These are phyloP conservation scores for Pichia sp. DNA, from an alignment of 1,139 yeast species.

Conservation along the genomic window DNA sequence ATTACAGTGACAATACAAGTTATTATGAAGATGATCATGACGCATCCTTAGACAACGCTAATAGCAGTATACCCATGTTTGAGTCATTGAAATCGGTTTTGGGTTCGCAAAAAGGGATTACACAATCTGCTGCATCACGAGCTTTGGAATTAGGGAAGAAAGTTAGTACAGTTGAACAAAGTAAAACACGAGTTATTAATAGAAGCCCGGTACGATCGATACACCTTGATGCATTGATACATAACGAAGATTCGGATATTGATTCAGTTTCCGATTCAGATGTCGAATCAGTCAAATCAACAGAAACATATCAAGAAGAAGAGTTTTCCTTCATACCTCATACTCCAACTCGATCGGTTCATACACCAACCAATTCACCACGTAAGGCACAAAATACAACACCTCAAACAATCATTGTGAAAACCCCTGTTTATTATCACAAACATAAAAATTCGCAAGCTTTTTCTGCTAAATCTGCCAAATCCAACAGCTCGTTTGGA, in stretches of 20 bases:
- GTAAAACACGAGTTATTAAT: slow-evolving; percentile 9
- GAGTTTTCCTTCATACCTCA: slow-evolving; percentile 5
- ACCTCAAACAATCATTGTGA: too few species aligned
- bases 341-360: slow-evolving; percentile 12
- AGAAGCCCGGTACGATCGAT: slow-evolving; percentile 14
- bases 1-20: background rate
- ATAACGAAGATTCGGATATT: slow-evolving; percentile 5
- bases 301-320: background rate
- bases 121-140: slow-evolving; percentile 16
- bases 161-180: slow-evolving; percentile 15
- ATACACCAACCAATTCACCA: slow-evolving; percentile 16
- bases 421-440: background rate
- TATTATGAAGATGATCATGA: background rate
- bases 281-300: background rate
- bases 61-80: slow-evolving; percentile 7
- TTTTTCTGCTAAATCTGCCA: slow-evolving; percentile 1
- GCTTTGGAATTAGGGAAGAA: slow-evolving; percentile 23
- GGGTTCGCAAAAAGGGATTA: slow-evolving; percentile 10
- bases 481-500: slow-evolving; percentile 6
- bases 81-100: slow-evolving; percentile 19
- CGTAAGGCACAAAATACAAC: background rate
- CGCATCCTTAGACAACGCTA: background rate
- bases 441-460: slow-evolving; percentile 4
- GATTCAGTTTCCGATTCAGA: background rate
- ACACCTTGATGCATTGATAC: slow-evolving; percentile 14